phyloP scores from a whole-genome alignment of 75 land plant species.

The Larix kaempferi region DNA sequence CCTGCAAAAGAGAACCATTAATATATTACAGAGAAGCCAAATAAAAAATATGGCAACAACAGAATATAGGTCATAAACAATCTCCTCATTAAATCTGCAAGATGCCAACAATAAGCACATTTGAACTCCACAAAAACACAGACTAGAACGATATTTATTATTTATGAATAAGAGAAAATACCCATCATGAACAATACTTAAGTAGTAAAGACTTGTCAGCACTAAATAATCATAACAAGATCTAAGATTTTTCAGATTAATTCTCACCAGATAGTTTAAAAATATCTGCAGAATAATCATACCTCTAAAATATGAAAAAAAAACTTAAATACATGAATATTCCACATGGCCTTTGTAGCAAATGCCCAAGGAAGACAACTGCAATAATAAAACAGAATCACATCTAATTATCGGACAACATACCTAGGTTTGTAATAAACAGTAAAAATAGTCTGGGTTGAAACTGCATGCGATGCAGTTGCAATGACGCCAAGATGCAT shows the following conservation, averaged over 20 bases:
- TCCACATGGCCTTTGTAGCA: no score
- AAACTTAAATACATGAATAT: not conserved
- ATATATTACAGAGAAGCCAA: not conserved
- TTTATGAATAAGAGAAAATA: not conserved
- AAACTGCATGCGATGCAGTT: constrained; percentile 58
- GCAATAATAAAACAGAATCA: not conserved
- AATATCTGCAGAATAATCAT: not conserved
- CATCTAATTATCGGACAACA: not conserved
- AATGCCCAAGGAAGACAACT: not conserved
- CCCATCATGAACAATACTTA: not conserved
- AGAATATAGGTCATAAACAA: not conserved
- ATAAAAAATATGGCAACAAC: not conserved
- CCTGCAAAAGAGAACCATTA: constrained; percentile 36
- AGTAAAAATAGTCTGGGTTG: constrained; percentile 36
- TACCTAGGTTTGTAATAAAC: constrained; percentile 60
- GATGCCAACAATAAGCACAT: not conserved
- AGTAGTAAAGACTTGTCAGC: not conserved
- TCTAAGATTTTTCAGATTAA: not conserved
- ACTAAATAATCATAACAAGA: not conserved
- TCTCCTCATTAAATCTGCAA: not conserved
- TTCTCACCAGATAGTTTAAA: not conserved
- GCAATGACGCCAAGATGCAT: constrained; percentile 63
- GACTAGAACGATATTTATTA: not conserved
- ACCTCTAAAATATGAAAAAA: not conserved
- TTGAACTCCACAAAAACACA: not conserved